Percentiles rank a stretch among this genome's conserved stretches.
phyloP scores from a whole-genome alignment of 1,139 yeast genomes.

The Blastobotrys malaysiensis region DNA sequence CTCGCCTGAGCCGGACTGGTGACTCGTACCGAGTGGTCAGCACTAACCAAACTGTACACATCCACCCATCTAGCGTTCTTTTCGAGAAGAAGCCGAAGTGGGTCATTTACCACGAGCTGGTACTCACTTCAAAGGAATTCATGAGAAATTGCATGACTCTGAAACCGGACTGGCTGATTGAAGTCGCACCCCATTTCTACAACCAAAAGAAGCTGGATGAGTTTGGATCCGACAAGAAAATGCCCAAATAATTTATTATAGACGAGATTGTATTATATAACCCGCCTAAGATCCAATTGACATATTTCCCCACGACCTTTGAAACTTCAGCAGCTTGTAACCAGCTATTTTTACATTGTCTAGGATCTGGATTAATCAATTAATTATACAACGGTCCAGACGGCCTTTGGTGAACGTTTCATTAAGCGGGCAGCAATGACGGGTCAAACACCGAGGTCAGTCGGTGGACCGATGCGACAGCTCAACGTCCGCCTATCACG shows the following conservation, averaged over 20 bases:
- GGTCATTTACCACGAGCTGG: conserved; percentile 76
- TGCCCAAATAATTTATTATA: conserved; percentile 6
- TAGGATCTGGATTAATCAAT: too few relatives aligned
- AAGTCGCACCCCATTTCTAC: conserved; percentile 61
- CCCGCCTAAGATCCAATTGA: too few relatives aligned
- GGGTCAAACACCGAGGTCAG: too few relatives aligned
- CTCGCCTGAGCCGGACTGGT: conserved; percentile 64
- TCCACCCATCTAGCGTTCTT: conserved; percentile 80
- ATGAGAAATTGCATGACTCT: conserved; percentile 82
- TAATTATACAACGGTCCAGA: too few relatives aligned
- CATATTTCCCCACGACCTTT: neutral
- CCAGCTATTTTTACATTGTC: too few relatives aligned
- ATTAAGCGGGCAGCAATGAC: too few relatives aligned
- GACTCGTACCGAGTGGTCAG: conserved; percentile 62
- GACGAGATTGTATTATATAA: neutral
- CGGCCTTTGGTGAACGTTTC: too few relatives aligned
- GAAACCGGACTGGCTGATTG: conserved; percentile 58
- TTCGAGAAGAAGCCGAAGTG: conserved; percentile 57
- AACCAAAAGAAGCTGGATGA: conserved; percentile 20
- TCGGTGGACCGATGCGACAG: neutral
- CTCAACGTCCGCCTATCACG: neutral
- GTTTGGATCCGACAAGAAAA: conserved; percentile 14
- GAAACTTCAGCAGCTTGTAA: too few relatives aligned
- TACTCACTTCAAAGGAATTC: conserved; percentile 80
- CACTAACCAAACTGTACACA: conserved; percentile 57